phyloP scores from a whole-genome alignment of 768 basidiomycete genomes.

The Boletus rubescentipes region DNA sequence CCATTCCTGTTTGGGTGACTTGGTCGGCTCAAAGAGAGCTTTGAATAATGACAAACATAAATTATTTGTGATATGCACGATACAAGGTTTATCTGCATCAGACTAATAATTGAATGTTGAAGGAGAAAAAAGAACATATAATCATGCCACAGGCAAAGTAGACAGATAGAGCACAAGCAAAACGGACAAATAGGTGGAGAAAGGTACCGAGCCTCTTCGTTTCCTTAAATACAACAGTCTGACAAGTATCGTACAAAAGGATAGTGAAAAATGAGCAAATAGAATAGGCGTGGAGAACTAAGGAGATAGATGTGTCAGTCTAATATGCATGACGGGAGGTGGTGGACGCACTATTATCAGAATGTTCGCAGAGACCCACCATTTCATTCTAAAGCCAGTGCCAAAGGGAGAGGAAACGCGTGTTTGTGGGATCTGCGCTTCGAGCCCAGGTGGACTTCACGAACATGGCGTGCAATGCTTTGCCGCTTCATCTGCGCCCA shows the following conservation, averaged over 20 bases:
- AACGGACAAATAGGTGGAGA: neutral
- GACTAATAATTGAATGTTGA: neutral
- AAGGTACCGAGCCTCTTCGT: neutral
- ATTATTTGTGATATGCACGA: neutral
- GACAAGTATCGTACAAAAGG: constrained; percentile 6
- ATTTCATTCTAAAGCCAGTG: neutral
- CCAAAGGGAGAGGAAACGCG: neutral
- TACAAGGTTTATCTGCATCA: neutral
- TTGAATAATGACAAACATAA: too few species aligned
- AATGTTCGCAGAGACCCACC: neutral
- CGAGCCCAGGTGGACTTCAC: constrained; percentile 16
- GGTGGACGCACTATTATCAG: neutral
- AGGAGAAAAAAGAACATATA: too few species aligned
- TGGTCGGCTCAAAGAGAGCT: too few species aligned
- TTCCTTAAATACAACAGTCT: neutral
- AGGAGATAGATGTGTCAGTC: neutral
- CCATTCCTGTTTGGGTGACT: neutral
- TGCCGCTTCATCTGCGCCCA: neutral
- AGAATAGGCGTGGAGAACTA: neutral
- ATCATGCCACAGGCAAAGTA: too few species aligned
- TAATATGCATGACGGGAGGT: neutral
- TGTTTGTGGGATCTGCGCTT: constrained; percentile 2
- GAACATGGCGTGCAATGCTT: constrained; percentile 8
- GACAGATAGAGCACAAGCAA: neutral
- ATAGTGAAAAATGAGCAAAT: neutral